Base-by-base conservation (phyloP, 768 basidiomycete species). In the Kwoniella shandongensis region DNA sequence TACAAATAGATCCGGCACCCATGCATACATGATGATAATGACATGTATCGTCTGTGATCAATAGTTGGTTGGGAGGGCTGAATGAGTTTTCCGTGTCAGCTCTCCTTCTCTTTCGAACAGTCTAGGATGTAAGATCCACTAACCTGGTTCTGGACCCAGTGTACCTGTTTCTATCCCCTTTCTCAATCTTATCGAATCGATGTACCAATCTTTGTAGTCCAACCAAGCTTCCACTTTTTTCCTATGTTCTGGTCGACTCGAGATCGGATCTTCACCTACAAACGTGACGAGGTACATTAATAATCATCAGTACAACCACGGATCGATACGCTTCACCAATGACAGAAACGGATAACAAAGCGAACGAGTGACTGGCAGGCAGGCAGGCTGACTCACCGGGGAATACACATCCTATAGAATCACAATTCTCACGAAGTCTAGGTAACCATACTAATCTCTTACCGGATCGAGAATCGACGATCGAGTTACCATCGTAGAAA, bases 111-210 rank as follows among this genome's bases (percentile, higher is more conserved):
- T 32, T 6, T 32, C 7, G 13, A 32, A 32, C 32, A 32, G n/a
- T n/a, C n/a, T n/a, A n/a, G n/a, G n/a, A n/a, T n/a, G n/a, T n/a
- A 6, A 22, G 17, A 23, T n/a, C 23, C 1, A 44, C 51, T 53
- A 17, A 53, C 51, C 42, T 29, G 53, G 53, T 23, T 44, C 32
- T 12, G 44, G 53, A 22, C 29, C 42, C 13, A 54, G 23, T 1
- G 53, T 54, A 27, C 26, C 53, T 11, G 53, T 54, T n/a, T 42
- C 44, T 4, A 54, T 26, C 2, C 53, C 53, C 53, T 45, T 35
- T 20, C 53, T 29, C 10, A 54, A 11, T 32, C 35, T 35, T 42
- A 45, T 54, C 2, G 53, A 54, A 7, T 46, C 44, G 3, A 32
- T 32, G 30, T 45, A 39, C 53, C 53, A 54, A 17, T 47, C 30